Base-by-base conservation (phyloP, 2,329 filamentous ascomycete genomes). In the Coniochaeta sp. region DNA sequence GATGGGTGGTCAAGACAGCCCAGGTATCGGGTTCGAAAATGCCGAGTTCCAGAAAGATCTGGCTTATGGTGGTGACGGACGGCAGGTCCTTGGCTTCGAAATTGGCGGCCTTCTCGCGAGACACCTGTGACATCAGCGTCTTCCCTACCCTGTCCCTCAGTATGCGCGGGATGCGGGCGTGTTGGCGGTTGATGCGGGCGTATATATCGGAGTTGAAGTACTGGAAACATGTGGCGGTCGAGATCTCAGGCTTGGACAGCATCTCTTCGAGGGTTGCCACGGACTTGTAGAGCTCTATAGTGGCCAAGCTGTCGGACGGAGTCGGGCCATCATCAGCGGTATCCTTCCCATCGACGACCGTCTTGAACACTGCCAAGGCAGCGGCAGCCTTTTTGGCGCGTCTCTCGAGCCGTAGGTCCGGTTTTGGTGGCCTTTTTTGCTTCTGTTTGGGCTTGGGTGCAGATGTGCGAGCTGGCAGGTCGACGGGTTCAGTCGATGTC, bases 51-150 rank as follows among this genome's bases (percentile, higher is more conserved):
- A 71, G 65, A 58, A 72, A 71, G 33, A 72, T 62, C 58, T 72
- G 69, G 33, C 72, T 75, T 54, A 77, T 74, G 16, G 73, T 71
- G 33, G 73, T 67, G n/a, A 75, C 69, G 24, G 70, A 67, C 5
- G 76, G 76, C 50, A 79, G 68, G 3, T 62, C 60, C 17, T 63
- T 58, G 3, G 66, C 64, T 12, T 66, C 62, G 38, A 73, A 71
- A 59, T 74, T 67, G 1, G 60, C 60, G 43, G 67, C 65, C 62
- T 76, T 76, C 43, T 70, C 72, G 6, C 58, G 59, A 28, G 69
- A 63, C 7, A 77, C 63, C 38, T 68, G 70, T 14, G 68, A 60
- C 63, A 77, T 62, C 17, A 77, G 60, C 14, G 59, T 57, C 31
- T 63, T 62, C 12, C 64, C 64, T 4, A 71, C 66, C 19, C 70